Conservation (phyloP, 345 rosid species). For the Moringa oleifera region DNA sequence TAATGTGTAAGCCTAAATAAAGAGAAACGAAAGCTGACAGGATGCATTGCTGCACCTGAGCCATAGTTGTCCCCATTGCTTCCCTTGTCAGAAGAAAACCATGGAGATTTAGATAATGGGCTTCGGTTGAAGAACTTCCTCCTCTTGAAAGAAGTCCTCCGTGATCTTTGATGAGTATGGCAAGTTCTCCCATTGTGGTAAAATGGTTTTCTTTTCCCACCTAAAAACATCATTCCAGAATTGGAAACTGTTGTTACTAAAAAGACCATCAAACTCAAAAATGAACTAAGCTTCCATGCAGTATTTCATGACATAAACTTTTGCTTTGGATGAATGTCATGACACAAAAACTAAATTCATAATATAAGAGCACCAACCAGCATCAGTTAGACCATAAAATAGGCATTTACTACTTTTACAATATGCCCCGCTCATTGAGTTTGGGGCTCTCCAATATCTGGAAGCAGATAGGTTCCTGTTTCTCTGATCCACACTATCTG, state of each 20-base stretch:
- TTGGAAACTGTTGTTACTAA: slow-evolving; percentile 38
- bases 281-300: not conserved
- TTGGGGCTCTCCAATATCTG: slow-evolving; percentile 61
- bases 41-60: slow-evolving; percentile 4
- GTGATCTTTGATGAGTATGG: slow-evolving; percentile 53
- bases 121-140: slow-evolving; percentile 56
- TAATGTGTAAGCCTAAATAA: slow-evolving; percentile 6
- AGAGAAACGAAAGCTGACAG: slow-evolving; percentile 12
- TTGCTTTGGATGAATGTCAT: too few species aligned
- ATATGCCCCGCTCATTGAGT: slow-evolving; percentile 42
- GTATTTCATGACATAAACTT: slow-evolving; percentile 11
- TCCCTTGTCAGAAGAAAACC: slow-evolving; percentile 46
- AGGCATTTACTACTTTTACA: slow-evolving; percentile 44
- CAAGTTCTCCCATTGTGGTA: slow-evolving; percentile 48
- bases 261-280: too few species aligned
- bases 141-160: slow-evolving; percentile 80
- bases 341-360: slow-evolving; percentile 3
- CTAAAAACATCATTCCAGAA: slow-evolving; percentile 38
- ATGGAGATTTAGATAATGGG: slow-evolving; percentile 50
- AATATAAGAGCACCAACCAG: slow-evolving; percentile 5
- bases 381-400: slow-evolving; percentile 3
- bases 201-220: slow-evolving; percentile 43
- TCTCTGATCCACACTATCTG: slow-evolving; percentile 76
- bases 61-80: slow-evolving; percentile 29
- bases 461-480: slow-evolving; percentile 86